Base-by-base conservation (phyloP, 805 yeast genomes). In the Nakazawaea holstii region DNA sequence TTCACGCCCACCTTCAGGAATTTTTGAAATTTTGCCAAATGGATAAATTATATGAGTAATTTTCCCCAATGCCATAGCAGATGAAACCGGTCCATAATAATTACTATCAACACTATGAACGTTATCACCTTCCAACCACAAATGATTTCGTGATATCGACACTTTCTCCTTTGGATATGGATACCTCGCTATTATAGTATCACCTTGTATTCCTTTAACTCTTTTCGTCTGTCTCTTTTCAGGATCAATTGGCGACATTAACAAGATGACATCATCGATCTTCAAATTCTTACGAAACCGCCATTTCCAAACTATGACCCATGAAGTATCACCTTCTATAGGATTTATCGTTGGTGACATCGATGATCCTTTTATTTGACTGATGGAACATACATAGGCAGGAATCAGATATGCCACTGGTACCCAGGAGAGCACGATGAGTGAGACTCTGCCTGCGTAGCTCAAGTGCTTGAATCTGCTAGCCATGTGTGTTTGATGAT, bases 91-190 rank as follows among this genome's bases (percentile, higher is more conserved):
- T 0, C 98, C 98, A 67, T 87, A 92, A 8, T 74, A 77, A 62
- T 90, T 91, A 44, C 92, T 82, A 65, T 92, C 98, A 1, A 90
- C 69, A 0, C 95, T 84, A 57, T 84, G 92, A 13, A 78, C 64
- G 60, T 88, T 90, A 62, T 92, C 98, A 6, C 98, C 98, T 62
- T 92, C 97, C 0, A 90, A 90, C 97, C 97, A 92, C 6, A 88
- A 55, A 60, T 92, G 97, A 57, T 81, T 84, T 46, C 85, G 66
- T 2, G 97, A 97, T 2, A 92, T 68, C 31, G 67, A 63, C 5
- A 84, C 82, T 39, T 69, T 65, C 1, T 72, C 68, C 58, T 81
- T 74, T 6, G 95, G 89, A 58, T 87, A 88, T 20, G 82, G 84
- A 36, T 73, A 67, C 47, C 84, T 70, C 1, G 95, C 80, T 6